Base-by-base conservation (phyloP, 1,284 basidiomycete species). In the Ceratobasidium sp. region DNA sequence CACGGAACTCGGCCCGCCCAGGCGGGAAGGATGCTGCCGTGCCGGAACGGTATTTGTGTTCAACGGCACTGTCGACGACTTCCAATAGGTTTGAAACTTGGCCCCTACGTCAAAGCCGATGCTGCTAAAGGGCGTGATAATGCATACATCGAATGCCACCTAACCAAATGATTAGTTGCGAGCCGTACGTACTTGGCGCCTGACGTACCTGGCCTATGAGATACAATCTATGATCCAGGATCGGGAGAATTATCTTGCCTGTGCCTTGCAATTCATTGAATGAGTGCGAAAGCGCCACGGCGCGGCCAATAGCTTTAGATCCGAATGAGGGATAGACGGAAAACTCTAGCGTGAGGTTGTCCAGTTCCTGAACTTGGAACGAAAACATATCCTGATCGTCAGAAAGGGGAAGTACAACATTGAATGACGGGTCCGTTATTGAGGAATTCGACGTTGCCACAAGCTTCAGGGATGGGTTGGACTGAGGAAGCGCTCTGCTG, bases 311-410 rank as follows among this genome's bases (percentile, higher is more conserved):
- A 48, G 97, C 95, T 85, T 96, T 97, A 44, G 96, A 97, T n/a
- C 98, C 98, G 84, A 99, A 99, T 79, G 96, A 98, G 8, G 98
- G 98, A 86, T 97, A 98, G 35, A 99, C 88, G 54, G 97, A 98
- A 83, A 99, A 95, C 84, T 99, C 96, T 81, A 99, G 87, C 1
- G 92, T 91, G 78, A 99, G 90, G 50, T 89, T 88, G 70, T 92
- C 90, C 27, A 97, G 85, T 80, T 83, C 89, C 87, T 84, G 91
- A 83, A 96, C 91, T 85, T 99, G 97, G 88, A 99, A 99, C 7
- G 92, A 89, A 82, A 98, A 96, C 4, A 93, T 90, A 79, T 94
- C 92, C 81, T 94, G 88, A 79, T 93, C 92, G 81, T 94, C 92
- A 33, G 90, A 89, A 59, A 96, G 90, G 1, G 97, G 96, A 50